Percentiles rank a stretch among this genome's conserved stretches.
These are phyloP conservation scores for Saturnispora quitensis DNA, from an alignment of 805 yeast genomes.

Conservation along the genomic window DNA sequence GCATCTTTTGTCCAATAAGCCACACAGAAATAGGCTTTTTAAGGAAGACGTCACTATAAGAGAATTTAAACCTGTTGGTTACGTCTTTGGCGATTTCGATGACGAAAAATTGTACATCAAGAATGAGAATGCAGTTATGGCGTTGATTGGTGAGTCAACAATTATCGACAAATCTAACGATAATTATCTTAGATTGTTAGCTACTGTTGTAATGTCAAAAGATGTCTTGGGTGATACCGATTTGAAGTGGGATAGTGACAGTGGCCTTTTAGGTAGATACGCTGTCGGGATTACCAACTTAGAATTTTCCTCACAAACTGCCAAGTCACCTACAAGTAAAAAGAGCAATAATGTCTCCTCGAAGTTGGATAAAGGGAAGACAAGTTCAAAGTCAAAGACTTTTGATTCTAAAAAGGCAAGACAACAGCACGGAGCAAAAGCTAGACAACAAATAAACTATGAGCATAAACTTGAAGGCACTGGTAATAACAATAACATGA, in stretches of 20 bases:
- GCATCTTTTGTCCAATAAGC: slow-evolving; percentile 23
- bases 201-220: slow-evolving; percentile 28
- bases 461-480: neutral
- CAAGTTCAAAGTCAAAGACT: neutral
- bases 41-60: slow-evolving; percentile 55
- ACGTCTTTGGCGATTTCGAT: slow-evolving; percentile 50
- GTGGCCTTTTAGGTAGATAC: neutral
- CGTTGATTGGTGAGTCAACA: slow-evolving; percentile 25
- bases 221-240: slow-evolving; percentile 20
- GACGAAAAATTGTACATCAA: slow-evolving; percentile 39
- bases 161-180: slow-evolving; percentile 20
- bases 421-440: neutral
- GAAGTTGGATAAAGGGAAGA: neutral
- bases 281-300: slow-evolving; percentile 1
- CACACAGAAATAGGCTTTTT: slow-evolving; percentile 45
- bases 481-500: neutral
- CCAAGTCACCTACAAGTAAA: neutral
- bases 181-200: slow-evolving; percentile 25
- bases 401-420: neutral
- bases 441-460: neutral
- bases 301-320: neutral
- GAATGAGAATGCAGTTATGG: slow-evolving; percentile 23
- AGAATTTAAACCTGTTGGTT: slow-evolving; percentile 49
- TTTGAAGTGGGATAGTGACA: slow-evolving; percentile 18
- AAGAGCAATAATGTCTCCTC: neutral